Evolutionary conservation across 2,329 filamentous ascomycete species (phyloP).

Genomic region (Colletotrichum sp.): DNA sequence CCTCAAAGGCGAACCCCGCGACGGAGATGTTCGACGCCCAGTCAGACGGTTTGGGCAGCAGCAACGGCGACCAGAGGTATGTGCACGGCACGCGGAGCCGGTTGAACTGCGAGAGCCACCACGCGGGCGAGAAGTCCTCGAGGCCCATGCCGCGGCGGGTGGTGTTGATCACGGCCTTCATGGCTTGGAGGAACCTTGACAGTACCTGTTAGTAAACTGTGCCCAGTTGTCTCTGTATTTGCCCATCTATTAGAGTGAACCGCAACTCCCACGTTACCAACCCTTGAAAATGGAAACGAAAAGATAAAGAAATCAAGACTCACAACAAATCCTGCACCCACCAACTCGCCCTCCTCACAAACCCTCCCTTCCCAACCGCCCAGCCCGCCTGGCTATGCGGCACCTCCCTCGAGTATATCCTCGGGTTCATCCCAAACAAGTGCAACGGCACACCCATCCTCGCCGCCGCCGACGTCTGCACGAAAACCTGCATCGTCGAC

Average conservation of each 20-base stretch:
- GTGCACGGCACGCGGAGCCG: conserved; percentile 53
- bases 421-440: conserved; percentile 67
- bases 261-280: no score
- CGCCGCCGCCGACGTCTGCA: conserved; percentile 46
- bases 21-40: conserved; percentile 60
- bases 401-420: conserved; percentile 8
- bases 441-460: conserved; percentile 65
- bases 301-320: background rate
- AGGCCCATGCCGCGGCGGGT: conserved; percentile 48
- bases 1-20: conserved; percentile 59
- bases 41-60: conserved; percentile 58
- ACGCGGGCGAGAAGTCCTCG: conserved; percentile 51
- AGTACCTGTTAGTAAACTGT: no score
- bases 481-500: conserved; percentile 29
- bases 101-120: conserved; percentile 53
- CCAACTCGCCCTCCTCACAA: background rate
- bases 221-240: no score
- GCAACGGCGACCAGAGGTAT: conserved; percentile 45
- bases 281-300: no score
- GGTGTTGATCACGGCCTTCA: conserved; percentile 44
- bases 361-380: background rate
- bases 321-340: conserved; percentile 14
- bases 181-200: conserved; percentile 2
- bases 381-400: conserved; percentile 16
- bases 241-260: no score